A percentile compares a stretch with the other conserved stretches of the same genome.
Evolutionary conservation across 805 yeast genomes (phyloP).

Genomic region (Myxozyma geophila): DNA sequence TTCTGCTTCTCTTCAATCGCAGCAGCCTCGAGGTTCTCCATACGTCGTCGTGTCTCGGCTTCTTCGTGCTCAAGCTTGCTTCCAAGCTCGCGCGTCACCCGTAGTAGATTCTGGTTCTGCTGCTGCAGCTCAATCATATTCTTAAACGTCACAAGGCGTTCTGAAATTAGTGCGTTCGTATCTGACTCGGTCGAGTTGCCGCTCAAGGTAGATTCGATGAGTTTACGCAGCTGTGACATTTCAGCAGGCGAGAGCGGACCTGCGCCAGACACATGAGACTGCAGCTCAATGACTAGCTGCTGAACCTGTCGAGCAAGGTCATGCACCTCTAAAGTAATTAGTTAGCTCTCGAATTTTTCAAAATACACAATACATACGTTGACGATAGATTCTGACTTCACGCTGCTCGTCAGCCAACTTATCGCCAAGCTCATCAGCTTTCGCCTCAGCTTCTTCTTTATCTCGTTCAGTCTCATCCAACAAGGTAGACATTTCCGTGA

Average conservation of each 20-base stretch:
- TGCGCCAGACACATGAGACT: slow-evolving; percentile 62
- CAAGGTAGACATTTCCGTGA: slow-evolving; percentile 58
- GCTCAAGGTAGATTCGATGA: slow-evolving; percentile 42
- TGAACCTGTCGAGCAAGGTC: slow-evolving; percentile 88
- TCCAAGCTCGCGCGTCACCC: slow-evolving; percentile 72
- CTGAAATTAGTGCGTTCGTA: slow-evolving; percentile 71
- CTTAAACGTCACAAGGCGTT: slow-evolving; percentile 72
- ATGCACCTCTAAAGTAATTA: slow-evolving; percentile 53
- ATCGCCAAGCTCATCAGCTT: slow-evolving; percentile 45
- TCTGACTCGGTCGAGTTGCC: slow-evolving; percentile 56
- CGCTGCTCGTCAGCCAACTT: slow-evolving; percentile 44
- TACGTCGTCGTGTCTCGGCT: slow-evolving; percentile 34
- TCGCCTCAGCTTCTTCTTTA: slow-evolving; percentile 46
- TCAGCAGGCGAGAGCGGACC: slow-evolving; percentile 69
- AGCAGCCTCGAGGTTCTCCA: slow-evolving; percentile 42
- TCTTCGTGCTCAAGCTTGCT: slow-evolving; percentile 71
- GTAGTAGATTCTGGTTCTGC: slow-evolving; percentile 73
- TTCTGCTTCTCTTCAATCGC: slow-evolving; percentile 46
- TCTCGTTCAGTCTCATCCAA: slow-evolving; percentile 50
- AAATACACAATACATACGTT: slow-evolving; percentile 17
- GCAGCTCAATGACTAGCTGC: slow-evolving; percentile 60
- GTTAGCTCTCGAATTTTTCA: slow-evolving; percentile 41
- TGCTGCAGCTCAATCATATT: slow-evolving; percentile 69
- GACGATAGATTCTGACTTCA: slow-evolving; percentile 41
- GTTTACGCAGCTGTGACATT: slow-evolving; percentile 54